These are phyloP conservation scores for Akanthomyces lecanii DNA, from an alignment of 2,329 filamentous ascomycete species.

Conservation along the genomic window DNA sequence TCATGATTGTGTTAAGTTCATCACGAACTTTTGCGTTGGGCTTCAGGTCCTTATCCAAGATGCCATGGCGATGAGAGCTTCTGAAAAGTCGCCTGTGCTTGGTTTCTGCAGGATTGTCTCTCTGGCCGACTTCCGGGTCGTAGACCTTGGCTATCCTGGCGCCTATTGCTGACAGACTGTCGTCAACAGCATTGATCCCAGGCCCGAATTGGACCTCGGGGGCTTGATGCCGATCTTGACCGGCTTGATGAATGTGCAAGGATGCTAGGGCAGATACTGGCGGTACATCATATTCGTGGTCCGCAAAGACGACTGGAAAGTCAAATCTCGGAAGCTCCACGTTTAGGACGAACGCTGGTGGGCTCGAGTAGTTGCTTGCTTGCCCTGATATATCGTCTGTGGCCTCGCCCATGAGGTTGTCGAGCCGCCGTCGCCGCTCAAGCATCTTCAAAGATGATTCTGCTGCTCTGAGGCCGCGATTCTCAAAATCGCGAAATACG, in stretches of 20 bases:
- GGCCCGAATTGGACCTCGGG: slow-evolving; percentile 88
- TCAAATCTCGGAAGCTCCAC: slow-evolving; percentile 93
- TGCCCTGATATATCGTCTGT: slow-evolving; percentile 29
- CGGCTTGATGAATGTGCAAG: slow-evolving; percentile 53
- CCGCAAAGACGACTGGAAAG: slow-evolving; percentile 90
- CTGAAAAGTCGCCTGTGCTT: slow-evolving; percentile 91
- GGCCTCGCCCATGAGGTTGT: slow-evolving; percentile 28
- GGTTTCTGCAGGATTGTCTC: slow-evolving; percentile 89
- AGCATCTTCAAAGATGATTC: slow-evolving; percentile 58
- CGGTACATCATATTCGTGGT: slow-evolving; percentile 85
- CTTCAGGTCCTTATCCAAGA: slow-evolving; percentile 89
- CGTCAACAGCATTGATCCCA: slow-evolving; percentile 70
- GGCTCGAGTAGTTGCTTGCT: slow-evolving; percentile 37
- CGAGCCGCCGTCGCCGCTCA: slow-evolving; percentile 41
- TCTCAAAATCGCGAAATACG: slow-evolving; percentile 87
- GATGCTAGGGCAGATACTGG: slow-evolving; percentile 73
- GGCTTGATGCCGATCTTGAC: slow-evolving; percentile 65
- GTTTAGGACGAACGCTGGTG: slow-evolving; percentile 72
- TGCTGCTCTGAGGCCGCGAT: slow-evolving; percentile 62
- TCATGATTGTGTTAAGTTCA: slow-evolving; percentile 85
- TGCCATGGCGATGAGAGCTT: slow-evolving; percentile 85
- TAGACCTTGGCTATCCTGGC: slow-evolving; percentile 78
- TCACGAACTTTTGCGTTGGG: slow-evolving; percentile 95
- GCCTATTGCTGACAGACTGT: slow-evolving; percentile 43
- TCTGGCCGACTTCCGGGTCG: slow-evolving; percentile 84